Conservation (phyloP, 306 rosid genomes). For the Bauhinia variegata region DNA sequence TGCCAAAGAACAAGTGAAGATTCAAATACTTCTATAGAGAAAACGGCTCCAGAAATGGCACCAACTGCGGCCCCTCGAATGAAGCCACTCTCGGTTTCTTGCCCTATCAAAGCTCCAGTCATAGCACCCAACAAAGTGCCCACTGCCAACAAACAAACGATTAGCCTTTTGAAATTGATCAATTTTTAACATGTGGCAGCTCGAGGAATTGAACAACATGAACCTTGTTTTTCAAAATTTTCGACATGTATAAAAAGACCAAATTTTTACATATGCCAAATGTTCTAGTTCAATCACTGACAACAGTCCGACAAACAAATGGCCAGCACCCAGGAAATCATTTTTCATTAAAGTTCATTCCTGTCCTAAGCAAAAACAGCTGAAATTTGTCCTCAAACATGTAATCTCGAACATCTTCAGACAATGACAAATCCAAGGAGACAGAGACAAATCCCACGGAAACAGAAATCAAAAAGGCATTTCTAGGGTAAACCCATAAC, state of each 20-base stretch:
- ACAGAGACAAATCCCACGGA: conserved; percentile 22
- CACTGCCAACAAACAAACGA: conserved; percentile 59
- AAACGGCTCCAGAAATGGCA: conserved; percentile 99
- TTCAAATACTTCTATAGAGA: conserved; percentile 97
- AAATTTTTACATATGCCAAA: conserved; percentile 2
- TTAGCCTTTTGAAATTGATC: conserved; percentile 25
- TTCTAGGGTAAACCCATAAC: neutral
- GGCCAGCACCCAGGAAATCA: conserved; percentile 30
- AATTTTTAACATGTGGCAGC: conserved; percentile 3
- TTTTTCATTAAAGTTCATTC: conserved; percentile 23
- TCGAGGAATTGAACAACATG: conserved; percentile 9
- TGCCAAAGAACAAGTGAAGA: conserved; percentile 97
- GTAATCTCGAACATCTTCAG: neutral
- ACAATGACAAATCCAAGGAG: conserved; percentile 22
- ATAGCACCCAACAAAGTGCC: conserved; percentile 93
- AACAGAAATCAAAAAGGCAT: neutral
- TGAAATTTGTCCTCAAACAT: neutral
- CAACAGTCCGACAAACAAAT: conserved; percentile 40
- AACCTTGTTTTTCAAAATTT: conserved; percentile 5
- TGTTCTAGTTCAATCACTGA: no score
- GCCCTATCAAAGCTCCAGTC: conserved; percentile 99
- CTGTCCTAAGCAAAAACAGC: conserved; percentile 26
- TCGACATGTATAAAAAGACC: conserved; percentile 1
- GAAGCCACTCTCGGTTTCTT: conserved; percentile 98
- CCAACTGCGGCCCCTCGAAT: conserved; percentile 99